Base-by-base conservation (phyloP, 2,329 filamentous ascomycete genomes). In the Salinomyces thailandicus region DNA sequence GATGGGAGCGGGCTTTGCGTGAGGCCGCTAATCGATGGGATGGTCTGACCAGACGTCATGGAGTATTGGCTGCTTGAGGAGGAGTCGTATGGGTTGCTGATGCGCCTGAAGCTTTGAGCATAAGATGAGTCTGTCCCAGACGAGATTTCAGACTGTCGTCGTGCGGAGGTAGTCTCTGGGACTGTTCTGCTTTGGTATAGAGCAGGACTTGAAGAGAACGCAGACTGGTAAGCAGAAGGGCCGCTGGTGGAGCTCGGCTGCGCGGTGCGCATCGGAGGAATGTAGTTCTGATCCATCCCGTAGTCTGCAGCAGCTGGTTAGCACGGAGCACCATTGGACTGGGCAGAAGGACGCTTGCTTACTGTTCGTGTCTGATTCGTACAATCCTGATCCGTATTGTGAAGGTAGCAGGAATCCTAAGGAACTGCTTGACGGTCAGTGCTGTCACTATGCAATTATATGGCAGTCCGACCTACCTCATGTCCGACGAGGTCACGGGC, bases 351-450 rank as follows among this genome's bases (percentile, higher is more conserved):
- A n/a, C n/a, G n/a, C n/a, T n/a, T 19, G 31, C 55, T 40, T 44
- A 59, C 56, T 52, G 40, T 42, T 45, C 17, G 44, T 41, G 32
- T 58, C 52, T 8, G 51, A 51, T 17, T 54, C 50, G 44, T 51
- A 48, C 18, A 44, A 36, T 31, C 39, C 36, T 38, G 45, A 40
- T 31, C 53, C 53, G 47, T 59, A 59, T 27, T 57, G 54, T 27
- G 54, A 53, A 40, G 56, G 56, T 33, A 58, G 53, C 16, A 59
- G 48, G 43, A 54, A 56, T 18, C 54, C 54, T 35, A 59, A 44
- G 24, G 56, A 59, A 41, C 56, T 59, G 38, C 33, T 22, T 11
- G 5, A 12, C 36, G 27, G 36, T 53, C 33, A 53, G 49, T 13
- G 20, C 20, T 7, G 20, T 24, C 20, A 24, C 20, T 24, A n/a